Evolutionary conservation across 2,329 filamentous ascomycete genomes (phyloP).

Genomic region (Apiospora koreana): DNA sequence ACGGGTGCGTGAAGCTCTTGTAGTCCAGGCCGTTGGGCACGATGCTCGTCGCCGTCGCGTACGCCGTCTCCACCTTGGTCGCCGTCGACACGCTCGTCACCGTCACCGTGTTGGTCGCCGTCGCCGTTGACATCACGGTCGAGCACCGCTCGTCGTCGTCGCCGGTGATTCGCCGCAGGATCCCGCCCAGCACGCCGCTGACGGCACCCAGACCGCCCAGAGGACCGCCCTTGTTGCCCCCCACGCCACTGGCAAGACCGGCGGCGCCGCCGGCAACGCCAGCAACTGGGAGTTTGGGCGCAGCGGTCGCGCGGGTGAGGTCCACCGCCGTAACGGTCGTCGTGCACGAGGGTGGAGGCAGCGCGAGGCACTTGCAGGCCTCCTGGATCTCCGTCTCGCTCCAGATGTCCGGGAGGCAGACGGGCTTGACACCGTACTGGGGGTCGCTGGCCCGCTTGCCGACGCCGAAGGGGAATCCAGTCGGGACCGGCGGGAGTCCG

Average conservation of each 20-base stretch:
- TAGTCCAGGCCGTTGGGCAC: conserved; percentile 16
- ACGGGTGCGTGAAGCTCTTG: conserved; percentile 17
- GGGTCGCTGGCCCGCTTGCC: conserved; percentile 8
- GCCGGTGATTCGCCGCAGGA: background rate
- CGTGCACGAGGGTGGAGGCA: conserved; percentile 15
- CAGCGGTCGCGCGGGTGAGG: background rate
- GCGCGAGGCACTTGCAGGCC: conserved; percentile 18
- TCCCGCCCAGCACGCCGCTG: background rate
- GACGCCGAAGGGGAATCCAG: background rate
- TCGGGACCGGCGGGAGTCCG: background rate
- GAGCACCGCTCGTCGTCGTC: background rate
- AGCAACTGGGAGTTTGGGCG: background rate
- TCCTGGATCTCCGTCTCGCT: conserved; percentile 7
- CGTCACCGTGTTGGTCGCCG: conserved; percentile 7
- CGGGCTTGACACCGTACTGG: conserved; percentile 11
- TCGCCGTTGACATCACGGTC: conserved; percentile 6
- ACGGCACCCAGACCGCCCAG: background rate
- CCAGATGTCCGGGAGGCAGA: conserved; percentile 16
- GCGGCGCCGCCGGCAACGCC: background rate
- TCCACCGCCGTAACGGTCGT: conserved; percentile 3
- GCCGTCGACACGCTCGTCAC: conserved; percentile 10
- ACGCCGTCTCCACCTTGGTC: conserved; percentile 11
- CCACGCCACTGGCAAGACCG: background rate
- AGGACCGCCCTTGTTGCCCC: background rate
- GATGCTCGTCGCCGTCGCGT: conserved; percentile 20